Evolutionary conservation across 1,139 yeast genomes (phyloP), one percentile per base, ranked within the genome.

Genomic region (Kazachstania sp.): DNA sequence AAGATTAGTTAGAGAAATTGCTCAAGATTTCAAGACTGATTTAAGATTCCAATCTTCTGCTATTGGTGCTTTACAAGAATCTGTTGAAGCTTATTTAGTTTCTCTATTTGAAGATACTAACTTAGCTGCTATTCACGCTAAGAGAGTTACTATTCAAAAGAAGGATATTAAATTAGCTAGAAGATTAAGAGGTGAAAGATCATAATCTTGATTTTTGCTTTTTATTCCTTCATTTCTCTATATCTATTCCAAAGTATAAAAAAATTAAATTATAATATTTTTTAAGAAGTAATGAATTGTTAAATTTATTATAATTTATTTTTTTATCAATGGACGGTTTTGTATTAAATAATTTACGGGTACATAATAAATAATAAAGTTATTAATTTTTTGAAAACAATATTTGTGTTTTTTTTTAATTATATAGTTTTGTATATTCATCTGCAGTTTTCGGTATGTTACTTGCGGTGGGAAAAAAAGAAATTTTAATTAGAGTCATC

Each of bases 121-220:
- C 83, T 81, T 90, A 78, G 92, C 97, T 77, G 97, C 97, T 65
- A 87, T 90, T 68, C 97, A 90, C 79, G 97, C 97, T 69, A 90
- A 90, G 88, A 86, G 97, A 81, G 97, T 90, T 68, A 90, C 97
- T 61, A 90, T 90, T 74, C 97, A 90, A 79, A 90, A 90, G 95
- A 90, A 90, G 83, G 97, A 90, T 73, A 88, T 90, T 73, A 95
- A 88, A 75, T 84, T 90, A 71, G 97, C 97, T 62, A 88, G 97
- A 81, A 90, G 97, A 83, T 84, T 90, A 71, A 88, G 97, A 79
- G 97, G 97, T 72, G 97, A 83, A 77, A 83, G 92, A 81, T 77
- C 86, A 62, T 81, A 77, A 65, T 16, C 36, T 26, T 37, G 18
- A 41, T 23, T 7, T 29, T 34, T 13, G 18, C 20, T 19, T 8